Evolutionary conservation across 148 eudicot species (phyloP), one percentile per base, ranked within the genome.

Genomic region (Vaccinium corymbosum): DNA sequence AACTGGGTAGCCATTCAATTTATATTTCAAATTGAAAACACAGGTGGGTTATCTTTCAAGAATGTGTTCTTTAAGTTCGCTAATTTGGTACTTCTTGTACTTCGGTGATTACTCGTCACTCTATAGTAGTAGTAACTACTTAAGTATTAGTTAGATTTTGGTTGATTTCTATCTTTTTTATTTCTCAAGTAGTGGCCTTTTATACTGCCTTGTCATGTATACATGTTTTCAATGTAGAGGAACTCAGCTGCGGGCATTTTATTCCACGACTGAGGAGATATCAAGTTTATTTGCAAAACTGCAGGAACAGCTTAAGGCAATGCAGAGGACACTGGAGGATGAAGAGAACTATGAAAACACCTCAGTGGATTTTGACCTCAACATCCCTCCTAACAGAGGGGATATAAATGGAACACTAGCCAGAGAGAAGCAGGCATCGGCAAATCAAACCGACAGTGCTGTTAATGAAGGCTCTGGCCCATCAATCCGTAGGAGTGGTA

Each of bases 261-360:
- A 97, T 84, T 94, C 98, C 49, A 97, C 98, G 19, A 97, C 98
- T 16, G 97, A 92, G 88, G 99, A 94, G 91, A 94, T 97, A 84
- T 89, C 92, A 15, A 73, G 27, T 66, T 82, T 97, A 29, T 93
- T 97, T 87, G 78, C 92, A 48, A 97, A 94, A 89, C 99, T 94
- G 89, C 99, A 97, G 86, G 97, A 97, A 84, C 98, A 97, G 83
- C 89, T 97, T 56, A 94, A 97, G 88, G 78, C 97, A 78, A 97
- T 97, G 98, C 99, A 92, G 84, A 97, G 90, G 85, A 93, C 99
- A 78, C 88, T 97, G 81, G 97, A 94, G 88, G 99, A 94, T 85
- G 94, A 97, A 81, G 99, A 97, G 80, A 92, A 94, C 85, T 94
- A 94, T 80, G 93, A 90, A 17, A 86, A 90, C 73, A 85, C 90